phyloP scores from a whole-genome alignment of 2,329 filamentous ascomycete genomes.

The Dactylellina leptospora region DNA sequence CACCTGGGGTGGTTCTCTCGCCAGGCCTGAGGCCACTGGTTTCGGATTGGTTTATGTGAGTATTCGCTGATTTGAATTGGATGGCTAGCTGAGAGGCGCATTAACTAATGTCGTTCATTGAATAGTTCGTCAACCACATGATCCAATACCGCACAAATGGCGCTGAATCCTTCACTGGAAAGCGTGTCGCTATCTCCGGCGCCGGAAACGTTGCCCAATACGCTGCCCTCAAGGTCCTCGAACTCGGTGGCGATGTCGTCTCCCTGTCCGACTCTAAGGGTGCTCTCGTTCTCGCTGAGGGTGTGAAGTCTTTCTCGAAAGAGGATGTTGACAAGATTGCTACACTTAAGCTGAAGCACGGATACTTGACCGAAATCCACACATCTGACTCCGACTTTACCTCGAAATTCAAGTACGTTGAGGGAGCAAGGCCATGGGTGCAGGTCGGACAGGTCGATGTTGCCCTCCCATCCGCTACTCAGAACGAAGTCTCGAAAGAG shows the following conservation, averaged over 20 bases:
- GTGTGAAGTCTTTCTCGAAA: constrained; percentile 76
- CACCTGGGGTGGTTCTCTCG: constrained; percentile 90
- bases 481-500: constrained; percentile 94
- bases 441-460: constrained; percentile 90
- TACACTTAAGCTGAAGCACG: constrained; percentile 83
- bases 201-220: constrained; percentile 99
- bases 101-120: constrained; percentile 59
- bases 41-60: constrained; percentile 85
- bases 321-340: constrained; percentile 83
- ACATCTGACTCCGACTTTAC: constrained; percentile 67
- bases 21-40: constrained; percentile 95
- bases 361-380: constrained; percentile 77
- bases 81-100: not conserved
- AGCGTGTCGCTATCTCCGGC: constrained; percentile 93
- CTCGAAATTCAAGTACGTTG: constrained; percentile 82
- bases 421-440: constrained; percentile 87
- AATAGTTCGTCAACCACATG: constrained; percentile 85
- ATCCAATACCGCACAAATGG: constrained; percentile 81
- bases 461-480: constrained; percentile 89
- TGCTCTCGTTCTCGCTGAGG: constrained; percentile 74
- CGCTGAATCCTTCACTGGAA: constrained; percentile 84
- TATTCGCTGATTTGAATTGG: constrained; percentile 58
- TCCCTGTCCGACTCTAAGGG: constrained; percentile 95
- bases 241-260: constrained; percentile 90
- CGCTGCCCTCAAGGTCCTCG: constrained; percentile 93